These are phyloP conservation scores for Diplodia sapinea DNA, from an alignment of 2,329 filamentous ascomycete genomes.

Conservation along the genomic window DNA sequence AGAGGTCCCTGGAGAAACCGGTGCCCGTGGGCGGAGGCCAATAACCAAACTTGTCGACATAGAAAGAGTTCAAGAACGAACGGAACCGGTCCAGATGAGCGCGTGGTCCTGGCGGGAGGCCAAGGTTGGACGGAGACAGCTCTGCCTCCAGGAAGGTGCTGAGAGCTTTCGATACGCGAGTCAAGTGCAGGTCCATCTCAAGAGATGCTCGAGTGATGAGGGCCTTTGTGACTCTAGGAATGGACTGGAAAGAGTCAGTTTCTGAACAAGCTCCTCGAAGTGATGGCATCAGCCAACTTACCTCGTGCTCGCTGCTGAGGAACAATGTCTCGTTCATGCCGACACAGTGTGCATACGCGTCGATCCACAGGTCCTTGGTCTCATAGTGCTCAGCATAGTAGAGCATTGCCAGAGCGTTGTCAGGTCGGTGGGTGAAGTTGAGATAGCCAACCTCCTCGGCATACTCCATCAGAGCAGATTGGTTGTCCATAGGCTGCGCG, in stretches of 20 bases:
- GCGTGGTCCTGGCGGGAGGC: constrained; percentile 64
- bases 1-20: constrained; percentile 64
- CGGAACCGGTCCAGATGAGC: constrained; percentile 76
- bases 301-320: constrained; percentile 65
- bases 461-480: constrained; percentile 68
- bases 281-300: constrained; percentile 46
- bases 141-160: constrained; percentile 74
- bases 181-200: constrained; percentile 70
- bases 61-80: constrained; percentile 70
- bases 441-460: constrained; percentile 73
- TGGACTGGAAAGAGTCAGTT: constrained; percentile 38
- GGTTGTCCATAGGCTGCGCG: constrained; percentile 58
- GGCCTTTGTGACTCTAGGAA: constrained; percentile 63
- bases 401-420: constrained; percentile 71
- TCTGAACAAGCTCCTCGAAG: neutral
- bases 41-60: constrained; percentile 70
- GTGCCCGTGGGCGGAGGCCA: constrained; percentile 67
- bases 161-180: constrained; percentile 59
- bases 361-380: constrained; percentile 69
- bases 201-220: constrained; percentile 67
- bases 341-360: constrained; percentile 78
- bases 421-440: constrained; percentile 67
- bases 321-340: constrained; percentile 72
- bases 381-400: constrained; percentile 71
- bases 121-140: constrained; percentile 69